These are phyloP conservation scores for Abrus precatorius DNA, from an alignment of 306 rosid genomes.

Conservation along the genomic window DNA sequence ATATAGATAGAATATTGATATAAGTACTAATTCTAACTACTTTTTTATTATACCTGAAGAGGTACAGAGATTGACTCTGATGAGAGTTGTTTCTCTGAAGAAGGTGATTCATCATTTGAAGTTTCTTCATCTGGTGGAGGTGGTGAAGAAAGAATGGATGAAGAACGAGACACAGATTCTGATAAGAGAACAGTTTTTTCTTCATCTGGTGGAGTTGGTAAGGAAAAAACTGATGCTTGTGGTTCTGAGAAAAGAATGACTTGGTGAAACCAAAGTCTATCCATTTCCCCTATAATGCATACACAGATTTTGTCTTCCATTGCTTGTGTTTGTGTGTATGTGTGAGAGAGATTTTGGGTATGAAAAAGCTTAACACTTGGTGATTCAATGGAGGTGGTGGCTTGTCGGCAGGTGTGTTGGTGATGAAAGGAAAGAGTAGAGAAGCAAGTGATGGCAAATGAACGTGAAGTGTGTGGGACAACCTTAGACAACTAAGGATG, in stretches of 20 bases:
- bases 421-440: slow-evolving; percentile 41
- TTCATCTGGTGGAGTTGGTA: slow-evolving; percentile 33
- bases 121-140: slow-evolving; percentile 52
- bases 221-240: slow-evolving; percentile 15
- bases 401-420: slow-evolving; percentile 52
- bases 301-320: slow-evolving; percentile 60
- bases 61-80: slow-evolving; percentile 54
- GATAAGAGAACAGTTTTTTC: slow-evolving; percentile 38
- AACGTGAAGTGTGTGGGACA: slow-evolving; percentile 50
- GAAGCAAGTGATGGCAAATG: slow-evolving; percentile 53
- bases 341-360: slow-evolving; percentile 37
- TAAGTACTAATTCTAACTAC: not conserved
- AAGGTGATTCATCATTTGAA: slow-evolving; percentile 55
- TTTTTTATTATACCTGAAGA: slow-evolving; percentile 55
- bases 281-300: slow-evolving; percentile 70
- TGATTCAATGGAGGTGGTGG: slow-evolving; percentile 29
- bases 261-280: slow-evolving; percentile 83
- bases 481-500: slow-evolving; percentile 50
- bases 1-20: not conserved
- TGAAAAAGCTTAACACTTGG: slow-evolving; percentile 28
- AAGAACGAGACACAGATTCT: slow-evolving; percentile 53
- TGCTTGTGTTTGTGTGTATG: slow-evolving; percentile 4
- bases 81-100: slow-evolving; percentile 42
- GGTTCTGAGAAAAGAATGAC: slow-evolving; percentile 70
- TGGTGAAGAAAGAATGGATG: slow-evolving; percentile 53